phyloP scores from a whole-genome alignment of 2,329 filamentous ascomycete species.

The Epicoccum nigrum region DNA sequence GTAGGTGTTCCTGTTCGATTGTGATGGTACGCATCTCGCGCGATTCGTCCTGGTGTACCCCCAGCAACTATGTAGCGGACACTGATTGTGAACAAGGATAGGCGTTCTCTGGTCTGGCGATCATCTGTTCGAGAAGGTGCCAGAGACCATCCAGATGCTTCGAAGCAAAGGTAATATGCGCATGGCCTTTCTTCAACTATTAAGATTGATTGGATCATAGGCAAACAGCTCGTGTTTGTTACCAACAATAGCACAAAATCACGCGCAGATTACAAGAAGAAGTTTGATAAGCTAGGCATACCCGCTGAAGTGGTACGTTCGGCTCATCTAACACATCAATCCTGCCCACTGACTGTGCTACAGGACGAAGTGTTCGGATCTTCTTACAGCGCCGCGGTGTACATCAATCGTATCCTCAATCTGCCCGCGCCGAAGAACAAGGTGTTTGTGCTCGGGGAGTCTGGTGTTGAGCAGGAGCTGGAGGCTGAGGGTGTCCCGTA shows the following conservation, averaged over 20 bases:
- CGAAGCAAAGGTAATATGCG: constrained; percentile 72
- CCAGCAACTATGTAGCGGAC: background rate
- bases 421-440: constrained; percentile 82
- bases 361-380: constrained; percentile 95
- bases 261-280: constrained; percentile 88
- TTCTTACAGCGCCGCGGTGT: constrained; percentile 92
- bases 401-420: constrained; percentile 90
- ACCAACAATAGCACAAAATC: constrained; percentile 99
- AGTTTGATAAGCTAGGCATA: constrained; percentile 82
- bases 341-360: constrained; percentile 6
- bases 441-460: constrained; percentile 91
- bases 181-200: no score
- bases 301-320: constrained; percentile 66
- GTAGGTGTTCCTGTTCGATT: constrained; percentile 94
- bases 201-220: constrained; percentile 52
- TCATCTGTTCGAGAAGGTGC: constrained; percentile 81
- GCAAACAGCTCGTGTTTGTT: constrained; percentile 92
- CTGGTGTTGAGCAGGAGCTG: constrained; percentile 89
- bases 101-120: constrained; percentile 97
- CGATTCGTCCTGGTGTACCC: background rate
- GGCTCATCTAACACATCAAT: background rate
- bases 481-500: constrained; percentile 77
- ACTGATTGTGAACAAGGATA: constrained; percentile 59
- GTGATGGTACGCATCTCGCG: constrained; percentile 72
- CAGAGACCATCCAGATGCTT: constrained; percentile 83